Base-by-base conservation (phyloP, 140 eudicot species). In the Senecio squalidus region DNA sequence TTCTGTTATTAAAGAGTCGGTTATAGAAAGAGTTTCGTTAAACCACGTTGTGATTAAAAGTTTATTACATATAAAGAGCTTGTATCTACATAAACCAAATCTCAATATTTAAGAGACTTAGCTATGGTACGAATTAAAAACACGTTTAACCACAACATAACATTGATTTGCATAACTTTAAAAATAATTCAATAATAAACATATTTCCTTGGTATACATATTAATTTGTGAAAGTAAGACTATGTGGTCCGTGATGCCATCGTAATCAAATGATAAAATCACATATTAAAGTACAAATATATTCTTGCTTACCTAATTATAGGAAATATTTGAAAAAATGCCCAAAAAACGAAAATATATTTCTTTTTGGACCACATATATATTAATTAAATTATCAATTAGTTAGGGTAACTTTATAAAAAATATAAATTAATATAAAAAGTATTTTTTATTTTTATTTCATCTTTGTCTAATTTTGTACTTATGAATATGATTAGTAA, bases 231-330 rank as follows among this genome's bases (percentile, higher is more conserved):
- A 58, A 59, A 23, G 39, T 41, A 8, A n/a, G 34, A 40, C 15
- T 58, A 46, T 61, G 34, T 47, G 25, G 58, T 14, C 41, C 25
- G 9, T 39, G 21, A 11, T 62, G 68, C 44, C 29, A 30, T 28
- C 29, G 29, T 29, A 62, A 47, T 60, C 40, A 16, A 47, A 28
- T 18, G 20, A 27, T 9, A 16, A 16, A n/a, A 41, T 43, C 17
- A 60, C 38, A 58, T 43, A 27, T 60, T 26, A 24, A 60, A 16
- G 25, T 25, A 28, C 28, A 26, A 9, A 41, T 26, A 60, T 60
- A 60, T 50, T 25, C 20, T 25, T 51, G 70, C 70, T 51, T 64
- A 64, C 39, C 21, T 49, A 49, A 34, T 64, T 36, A 23, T 16
- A 60, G 70, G 61, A 39, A 51, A 64, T 10, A 51, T 15, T 36